Percentiles rank a stretch among this genome's conserved stretches.
Evolutionary conservation across 1,284 basidiomycete genomes (phyloP).

Genomic region (Paramarasmius palmivorus): DNA sequence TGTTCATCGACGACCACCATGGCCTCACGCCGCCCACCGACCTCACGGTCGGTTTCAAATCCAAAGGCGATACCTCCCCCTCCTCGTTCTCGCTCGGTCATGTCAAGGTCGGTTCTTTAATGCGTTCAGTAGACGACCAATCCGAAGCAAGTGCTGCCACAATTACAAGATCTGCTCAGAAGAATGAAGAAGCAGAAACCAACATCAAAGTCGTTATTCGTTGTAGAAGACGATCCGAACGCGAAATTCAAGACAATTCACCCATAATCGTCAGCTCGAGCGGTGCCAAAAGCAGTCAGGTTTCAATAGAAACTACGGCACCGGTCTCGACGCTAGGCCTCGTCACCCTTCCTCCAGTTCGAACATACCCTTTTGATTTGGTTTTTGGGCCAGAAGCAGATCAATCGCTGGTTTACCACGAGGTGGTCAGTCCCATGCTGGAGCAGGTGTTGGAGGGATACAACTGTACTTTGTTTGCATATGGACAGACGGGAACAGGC

Average conservation of each 20-base stretch:
- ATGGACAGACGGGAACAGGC: constrained; percentile 98
- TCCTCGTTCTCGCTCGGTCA: constrained; percentile 37
- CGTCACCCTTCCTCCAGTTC: constrained; percentile 65
- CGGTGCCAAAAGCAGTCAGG: constrained; percentile 71
- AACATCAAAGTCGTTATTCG: constrained; percentile 94
- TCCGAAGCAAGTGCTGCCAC: constrained; percentile 15
- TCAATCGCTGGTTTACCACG: constrained; percentile 91
- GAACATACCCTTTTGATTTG: constrained; percentile 89
- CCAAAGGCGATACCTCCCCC: constrained; percentile 25
- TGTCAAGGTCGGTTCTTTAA: constrained; percentile 32
- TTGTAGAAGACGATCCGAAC: constrained; percentile 79
- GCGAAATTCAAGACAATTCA: constrained; percentile 79
- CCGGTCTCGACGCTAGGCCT: constrained; percentile 67
- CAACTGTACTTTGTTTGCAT: constrained; percentile 98
- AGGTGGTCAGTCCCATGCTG: constrained; percentile 92
- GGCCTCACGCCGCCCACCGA: constrained; percentile 53
- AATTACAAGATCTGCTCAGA: constrained; percentile 10
- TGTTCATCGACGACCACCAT: constrained; percentile 30
- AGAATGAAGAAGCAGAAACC: constrained; percentile 50
- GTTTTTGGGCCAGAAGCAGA: constrained; percentile 98
- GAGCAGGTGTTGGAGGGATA: constrained; percentile 94
- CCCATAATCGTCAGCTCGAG: constrained; percentile 80
- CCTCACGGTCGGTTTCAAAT: constrained; percentile 35
- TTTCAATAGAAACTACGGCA: constrained; percentile 77
- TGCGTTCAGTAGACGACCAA: constrained; percentile 28